phyloP scores from a whole-genome alignment of 306 rosid genomes.

The Prunus armeniaca region DNA sequence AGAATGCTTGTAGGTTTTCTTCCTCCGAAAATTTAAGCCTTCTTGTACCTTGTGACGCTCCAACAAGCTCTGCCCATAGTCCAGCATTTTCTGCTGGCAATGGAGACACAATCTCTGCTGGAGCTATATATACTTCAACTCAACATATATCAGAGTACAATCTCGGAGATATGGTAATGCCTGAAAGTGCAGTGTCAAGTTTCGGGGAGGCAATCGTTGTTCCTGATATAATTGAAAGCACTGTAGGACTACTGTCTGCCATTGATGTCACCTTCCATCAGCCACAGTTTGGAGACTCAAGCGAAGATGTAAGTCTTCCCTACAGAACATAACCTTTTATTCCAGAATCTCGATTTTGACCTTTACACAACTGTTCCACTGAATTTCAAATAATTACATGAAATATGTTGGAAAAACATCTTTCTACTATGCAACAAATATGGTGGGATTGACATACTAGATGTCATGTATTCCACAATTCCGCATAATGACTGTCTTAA shows the following conservation, averaged over 20 bases:
- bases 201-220: slow-evolving; percentile 58
- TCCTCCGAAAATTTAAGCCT: slow-evolving; percentile 74
- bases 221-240: slow-evolving; percentile 89
- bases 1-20: slow-evolving; percentile 61
- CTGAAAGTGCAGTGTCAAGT: slow-evolving; percentile 70
- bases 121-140: slow-evolving; percentile 46
- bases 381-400: background rate
- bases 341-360: background rate
- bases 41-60: slow-evolving; percentile 61
- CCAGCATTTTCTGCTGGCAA: slow-evolving; percentile 65
- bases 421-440: background rate
- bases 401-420: background rate
- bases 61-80: slow-evolving; percentile 73
- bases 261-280: slow-evolving; percentile 59
- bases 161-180: slow-evolving; percentile 58
- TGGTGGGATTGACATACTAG: background rate
- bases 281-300: slow-evolving; percentile 61
- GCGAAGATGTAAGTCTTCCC: slow-evolving; percentile 65
- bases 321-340: slow-evolving; percentile 1
- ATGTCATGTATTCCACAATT: background rate
- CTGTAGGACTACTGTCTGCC: slow-evolving; percentile 65
- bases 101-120: slow-evolving; percentile 59
- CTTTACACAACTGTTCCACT: background rate
- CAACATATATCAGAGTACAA: slow-evolving; percentile 54
- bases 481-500: background rate